Base-by-base conservation (phyloP, 192 early-diverging fungal species). In the Coemansia sp. region DNA sequence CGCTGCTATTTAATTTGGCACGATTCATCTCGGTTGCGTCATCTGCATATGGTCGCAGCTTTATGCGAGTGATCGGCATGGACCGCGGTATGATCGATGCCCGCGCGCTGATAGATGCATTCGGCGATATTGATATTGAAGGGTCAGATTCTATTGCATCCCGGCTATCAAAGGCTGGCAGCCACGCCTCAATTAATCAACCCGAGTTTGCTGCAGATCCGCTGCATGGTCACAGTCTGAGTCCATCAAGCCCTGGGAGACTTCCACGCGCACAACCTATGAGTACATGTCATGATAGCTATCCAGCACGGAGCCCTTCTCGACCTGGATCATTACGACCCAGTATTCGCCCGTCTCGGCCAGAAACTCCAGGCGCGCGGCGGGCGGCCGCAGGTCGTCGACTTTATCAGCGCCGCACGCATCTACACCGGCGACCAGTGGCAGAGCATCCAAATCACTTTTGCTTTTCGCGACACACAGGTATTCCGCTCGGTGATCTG, bases 381-480 rank as follows among this genome's bases (percentile, higher is more conserved):
- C 51, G 60, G 6, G 32, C 61, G 14, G 48, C 60, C 4, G 49
- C 55, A 6, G 65, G 57, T 1, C 58, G 73, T 9, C 51, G 64
- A 0, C 56, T 69, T 0, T 56, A 62, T 25, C 22, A 59, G 25
- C 57, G 75, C 41, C 78, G 73, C 24, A 54, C 47, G 3, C 73
- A 74, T 32, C 60, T 65, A 5, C 60, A 55, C 9, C 30, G 64
- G 12, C 74, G 70, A 7, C 74, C 60, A 12, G 68, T 74, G 16
- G 61, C 55, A 1, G 79, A 82, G 49, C 79, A 82, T 61, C 82
- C 84, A 2, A 90, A 90, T 60, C 88, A 90, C 53, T 82, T 86
- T 51, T 87, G 89, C 41, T 95, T 91, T 74, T 84, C 94, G n/a
- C 78, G 82, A 34, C 92, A 94, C 60, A 90, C 88, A 2, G 86